phyloP scores from a whole-genome alignment of 2,329 filamentous ascomycete genomes.

The Alternaria tenuissima region DNA sequence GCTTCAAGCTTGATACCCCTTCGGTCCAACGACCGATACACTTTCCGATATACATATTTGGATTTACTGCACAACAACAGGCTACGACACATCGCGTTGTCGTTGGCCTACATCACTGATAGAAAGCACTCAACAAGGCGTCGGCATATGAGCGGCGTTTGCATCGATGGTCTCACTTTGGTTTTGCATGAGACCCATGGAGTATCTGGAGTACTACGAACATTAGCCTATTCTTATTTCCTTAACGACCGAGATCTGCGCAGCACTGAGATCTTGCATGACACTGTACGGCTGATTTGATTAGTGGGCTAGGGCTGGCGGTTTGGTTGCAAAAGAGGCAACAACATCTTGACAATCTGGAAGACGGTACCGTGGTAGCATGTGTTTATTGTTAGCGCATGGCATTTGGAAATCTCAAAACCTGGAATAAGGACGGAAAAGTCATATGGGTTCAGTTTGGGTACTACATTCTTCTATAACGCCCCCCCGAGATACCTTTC shows the following conservation, averaged over 20 bases:
- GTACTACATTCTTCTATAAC: constrained; percentile 22
- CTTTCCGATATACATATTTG: constrained; percentile 32
- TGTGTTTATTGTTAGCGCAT: constrained; percentile 19
- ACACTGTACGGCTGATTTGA: constrained; percentile 33
- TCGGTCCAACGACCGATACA: constrained; percentile 14
- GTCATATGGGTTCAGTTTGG: constrained; percentile 25
- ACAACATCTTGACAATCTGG: constrained; percentile 7
- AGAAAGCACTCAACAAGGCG: constrained; percentile 42
- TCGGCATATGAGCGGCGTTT: constrained; percentile 51
- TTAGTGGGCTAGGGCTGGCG: constrained; percentile 15
- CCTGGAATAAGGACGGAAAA: constrained; percentile 24
- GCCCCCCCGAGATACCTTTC: constrained; percentile 26
- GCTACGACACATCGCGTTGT: constrained; percentile 35
- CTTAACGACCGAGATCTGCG: constrained; percentile 23
- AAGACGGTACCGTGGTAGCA: constrained; percentile 14
- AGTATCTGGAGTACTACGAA: constrained; percentile 41
- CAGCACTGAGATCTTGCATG: constrained; percentile 29
- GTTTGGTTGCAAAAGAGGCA: constrained; percentile 6
- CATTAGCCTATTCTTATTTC: constrained; percentile 26
- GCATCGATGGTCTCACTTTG: constrained; percentile 41
- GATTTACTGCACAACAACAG: constrained; percentile 38
- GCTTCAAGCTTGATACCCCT: neutral
- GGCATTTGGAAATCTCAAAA: constrained; percentile 14
- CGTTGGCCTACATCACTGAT: constrained; percentile 37
- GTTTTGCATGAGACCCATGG: constrained; percentile 43